A percentile compares a stretch with the other conserved stretches of the same genome.
Evolutionary conservation across 1,139 yeast genomes (phyloP).

Genomic region (Lodderomyces jiufengensis): DNA sequence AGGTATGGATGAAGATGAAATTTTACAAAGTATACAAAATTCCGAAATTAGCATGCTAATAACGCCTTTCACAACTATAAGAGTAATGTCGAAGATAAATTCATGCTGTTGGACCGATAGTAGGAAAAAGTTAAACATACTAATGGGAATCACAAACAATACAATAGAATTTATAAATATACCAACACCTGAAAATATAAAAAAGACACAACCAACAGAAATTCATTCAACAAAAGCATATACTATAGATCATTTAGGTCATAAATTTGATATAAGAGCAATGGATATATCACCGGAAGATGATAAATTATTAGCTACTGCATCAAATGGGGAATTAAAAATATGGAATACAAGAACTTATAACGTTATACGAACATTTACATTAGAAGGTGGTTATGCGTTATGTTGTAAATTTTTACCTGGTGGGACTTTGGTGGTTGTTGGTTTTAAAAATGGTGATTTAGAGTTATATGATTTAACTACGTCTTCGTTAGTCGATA

Average conservation of each 20-base stretch:
- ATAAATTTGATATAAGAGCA: slow-evolving; percentile 83
- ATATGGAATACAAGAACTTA: slow-evolving; percentile 79
- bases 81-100: slow-evolving; percentile 55
- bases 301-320: slow-evolving; percentile 77
- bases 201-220: slow-evolving; percentile 43
- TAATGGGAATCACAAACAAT: slow-evolving; percentile 68
- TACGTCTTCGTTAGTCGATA: slow-evolving; percentile 68
- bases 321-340: slow-evolving; percentile 84
- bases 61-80: slow-evolving; percentile 60
- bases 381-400: slow-evolving; percentile 76
- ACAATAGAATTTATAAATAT: slow-evolving; percentile 67
- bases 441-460: slow-evolving; percentile 89
- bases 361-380: slow-evolving; percentile 76
- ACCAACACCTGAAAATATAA: slow-evolving; percentile 42
- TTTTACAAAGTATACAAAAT: slow-evolving; percentile 47
- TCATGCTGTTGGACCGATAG: slow-evolving; percentile 53
- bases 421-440: slow-evolving; percentile 81
- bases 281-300: slow-evolving; percentile 83
- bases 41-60: slow-evolving; percentile 58
- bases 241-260: slow-evolving; percentile 75
- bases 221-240: slow-evolving; percentile 36
- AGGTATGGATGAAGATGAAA: slow-evolving; percentile 60
- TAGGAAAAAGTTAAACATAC: slow-evolving; percentile 47
- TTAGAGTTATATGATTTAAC: slow-evolving; percentile 85
- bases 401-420: slow-evolving; percentile 80